Evolutionary conservation across 2,329 filamentous ascomycete genomes (phyloP).

Genomic region (Leptographium wingfieldii): DNA sequence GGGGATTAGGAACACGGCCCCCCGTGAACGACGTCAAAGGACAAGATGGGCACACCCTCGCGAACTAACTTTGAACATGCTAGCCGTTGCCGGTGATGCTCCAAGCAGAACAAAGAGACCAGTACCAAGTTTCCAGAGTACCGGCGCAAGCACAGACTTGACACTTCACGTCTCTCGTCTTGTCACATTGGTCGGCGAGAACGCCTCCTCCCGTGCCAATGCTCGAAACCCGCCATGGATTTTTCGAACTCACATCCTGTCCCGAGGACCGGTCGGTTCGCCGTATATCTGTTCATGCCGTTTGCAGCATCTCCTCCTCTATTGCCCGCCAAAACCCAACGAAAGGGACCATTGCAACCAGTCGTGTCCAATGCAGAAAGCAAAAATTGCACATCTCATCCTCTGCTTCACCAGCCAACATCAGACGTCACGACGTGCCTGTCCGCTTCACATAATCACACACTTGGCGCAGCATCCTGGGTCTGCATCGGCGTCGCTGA

Average conservation of each 20-base stretch:
- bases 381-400: neutral
- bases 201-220: neutral
- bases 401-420: neutral
- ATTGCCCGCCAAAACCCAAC: neutral
- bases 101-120: neutral
- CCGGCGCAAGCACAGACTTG: neutral
- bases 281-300: neutral
- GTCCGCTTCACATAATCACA: constrained; percentile 11
- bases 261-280: neutral
- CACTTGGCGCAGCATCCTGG: constrained; percentile 10
- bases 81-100: neutral
- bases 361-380: neutral
- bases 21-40: neutral
- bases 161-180: neutral
- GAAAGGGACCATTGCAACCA: neutral
- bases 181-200: neutral
- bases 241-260: neutral
- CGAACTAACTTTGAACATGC: neutral
- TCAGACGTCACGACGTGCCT: neutral
- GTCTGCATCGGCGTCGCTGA: constrained; percentile 44
- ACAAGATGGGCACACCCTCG: neutral
- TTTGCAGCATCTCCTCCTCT: neutral
- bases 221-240: neutral
- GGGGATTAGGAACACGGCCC: neutral
- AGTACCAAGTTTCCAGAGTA: neutral